Evolutionary conservation across 2,329 filamentous ascomycete genomes (phyloP).

Genomic region (Bipolaris bicolor): DNA sequence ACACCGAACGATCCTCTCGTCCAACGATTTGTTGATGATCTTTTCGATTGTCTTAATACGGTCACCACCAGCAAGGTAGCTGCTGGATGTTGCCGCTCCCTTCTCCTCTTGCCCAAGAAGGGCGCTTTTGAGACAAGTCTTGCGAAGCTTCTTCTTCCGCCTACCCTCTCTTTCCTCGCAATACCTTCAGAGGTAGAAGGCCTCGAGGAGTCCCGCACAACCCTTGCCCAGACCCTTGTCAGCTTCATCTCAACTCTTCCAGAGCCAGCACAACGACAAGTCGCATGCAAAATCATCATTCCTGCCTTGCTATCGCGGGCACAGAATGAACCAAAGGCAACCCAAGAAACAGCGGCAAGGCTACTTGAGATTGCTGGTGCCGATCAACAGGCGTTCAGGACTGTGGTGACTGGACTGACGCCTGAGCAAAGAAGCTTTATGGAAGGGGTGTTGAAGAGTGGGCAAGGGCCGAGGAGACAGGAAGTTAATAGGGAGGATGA

Average conservation of each 20-base stretch:
- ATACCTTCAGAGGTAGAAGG: slow-evolving; percentile 71
- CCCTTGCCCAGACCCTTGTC: slow-evolving; percentile 76
- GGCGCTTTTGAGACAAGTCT: slow-evolving; percentile 62
- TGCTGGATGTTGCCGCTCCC: slow-evolving; percentile 84
- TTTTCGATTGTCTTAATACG: slow-evolving; percentile 82
- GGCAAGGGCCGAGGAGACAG: slow-evolving; percentile 52
- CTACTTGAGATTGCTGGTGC: slow-evolving; percentile 81
- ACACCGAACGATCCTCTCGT: slow-evolving; percentile 77
- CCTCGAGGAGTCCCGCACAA: slow-evolving; percentile 73
- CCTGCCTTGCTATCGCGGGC: slow-evolving; percentile 78
- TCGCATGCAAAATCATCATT: slow-evolving; percentile 77
- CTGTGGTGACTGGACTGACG: slow-evolving; percentile 73
- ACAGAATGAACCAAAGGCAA: slow-evolving; percentile 64
- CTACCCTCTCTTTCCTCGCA: slow-evolving; percentile 76
- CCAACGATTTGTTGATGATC: slow-evolving; percentile 75
- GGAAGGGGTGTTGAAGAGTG: slow-evolving; percentile 76
- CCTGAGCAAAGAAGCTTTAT: slow-evolving; percentile 75
- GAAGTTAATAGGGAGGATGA: slow-evolving; percentile 61
- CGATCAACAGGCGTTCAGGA: slow-evolving; percentile 75
- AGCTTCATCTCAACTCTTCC: slow-evolving; percentile 64
- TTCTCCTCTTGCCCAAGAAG: slow-evolving; percentile 70
- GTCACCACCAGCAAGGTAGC: slow-evolving; percentile 88
- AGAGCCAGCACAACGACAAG: slow-evolving; percentile 40
- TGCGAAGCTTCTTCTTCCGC: slow-evolving; percentile 74
- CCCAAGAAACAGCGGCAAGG: slow-evolving; percentile 72